These are phyloP conservation scores for Jimgerdemannia lactiflua DNA, from an alignment of 192 early-diverging fungal species.

Conservation along the genomic window DNA sequence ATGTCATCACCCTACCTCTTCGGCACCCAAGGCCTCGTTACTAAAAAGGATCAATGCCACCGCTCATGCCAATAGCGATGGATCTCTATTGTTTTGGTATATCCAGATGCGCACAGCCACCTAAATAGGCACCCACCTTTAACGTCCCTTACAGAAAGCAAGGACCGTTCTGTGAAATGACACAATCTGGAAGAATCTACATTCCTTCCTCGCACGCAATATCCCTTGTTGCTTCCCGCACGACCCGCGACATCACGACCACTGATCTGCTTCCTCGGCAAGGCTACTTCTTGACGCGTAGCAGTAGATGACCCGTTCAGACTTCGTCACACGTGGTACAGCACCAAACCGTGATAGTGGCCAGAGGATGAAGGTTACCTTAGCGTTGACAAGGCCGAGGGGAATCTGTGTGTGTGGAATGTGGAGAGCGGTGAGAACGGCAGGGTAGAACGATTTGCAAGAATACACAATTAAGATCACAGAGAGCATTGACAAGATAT, in stretches of 20 bases:
- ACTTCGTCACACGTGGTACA: conserved; percentile 14
- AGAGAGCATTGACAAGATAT: not conserved
- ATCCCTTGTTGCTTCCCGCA: not conserved
- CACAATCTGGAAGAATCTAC: too few species aligned
- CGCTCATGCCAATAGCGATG: too few species aligned
- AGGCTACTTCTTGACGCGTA: not conserved
- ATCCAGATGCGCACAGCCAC: too few species aligned
- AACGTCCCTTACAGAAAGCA: too few species aligned
- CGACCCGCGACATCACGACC: not conserved
- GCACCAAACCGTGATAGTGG: conserved; percentile 64
- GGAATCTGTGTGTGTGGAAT: conserved; percentile 48
- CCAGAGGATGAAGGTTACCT: conserved; percentile 61
- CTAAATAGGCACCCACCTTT: too few species aligned
- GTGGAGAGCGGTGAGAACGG: not conserved
- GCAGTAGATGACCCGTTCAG: not conserved
- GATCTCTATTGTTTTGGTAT: too few species aligned
- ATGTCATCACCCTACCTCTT: too few species aligned
- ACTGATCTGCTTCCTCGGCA: not conserved
- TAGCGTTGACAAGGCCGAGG: conserved; percentile 61
- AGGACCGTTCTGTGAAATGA: too few species aligned
- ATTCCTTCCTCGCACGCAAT: not conserved
- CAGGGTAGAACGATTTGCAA: not conserved
- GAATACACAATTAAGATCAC: not conserved
- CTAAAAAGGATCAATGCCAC: too few species aligned
- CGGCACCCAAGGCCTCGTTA: too few species aligned